A percentile compares a stretch with the other conserved stretches of the same genome.
These are phyloP conservation scores for Cicer judaicum DNA, from an alignment of 306 rosid species.

Conservation along the genomic window DNA sequence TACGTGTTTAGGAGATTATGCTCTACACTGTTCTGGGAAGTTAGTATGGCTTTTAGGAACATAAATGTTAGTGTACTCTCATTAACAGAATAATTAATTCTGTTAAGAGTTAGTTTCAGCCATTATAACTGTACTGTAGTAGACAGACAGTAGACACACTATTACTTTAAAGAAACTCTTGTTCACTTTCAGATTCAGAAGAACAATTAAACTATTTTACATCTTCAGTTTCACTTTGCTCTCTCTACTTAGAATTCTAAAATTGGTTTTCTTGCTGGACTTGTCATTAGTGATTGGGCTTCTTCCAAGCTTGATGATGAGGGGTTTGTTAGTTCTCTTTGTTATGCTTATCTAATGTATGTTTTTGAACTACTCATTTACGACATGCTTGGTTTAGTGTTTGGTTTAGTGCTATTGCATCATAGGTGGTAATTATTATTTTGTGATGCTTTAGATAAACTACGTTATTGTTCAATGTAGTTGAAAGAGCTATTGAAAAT, in stretches of 20 bases:
- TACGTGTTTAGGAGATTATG: background rate
- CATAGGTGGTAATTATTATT: constrained; percentile 18
- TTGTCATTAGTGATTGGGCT: constrained; percentile 1
- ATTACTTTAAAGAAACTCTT: background rate
- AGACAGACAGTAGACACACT: background rate
- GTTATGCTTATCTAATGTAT: background rate
- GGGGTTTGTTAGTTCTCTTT: constrained; percentile 10
- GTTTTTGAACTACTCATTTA: constrained; percentile 23
- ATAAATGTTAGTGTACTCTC: background rate
- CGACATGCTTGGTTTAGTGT: constrained; percentile 11
- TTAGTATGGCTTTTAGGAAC: constrained; percentile 12
- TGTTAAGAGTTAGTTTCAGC: background rate
- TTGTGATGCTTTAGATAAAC: constrained; percentile 29
- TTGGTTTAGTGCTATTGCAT: constrained; percentile 21
- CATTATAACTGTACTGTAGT: background rate
- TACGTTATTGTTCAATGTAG: background rate
- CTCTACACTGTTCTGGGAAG: constrained; percentile 2
- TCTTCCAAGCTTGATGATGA: constrained; percentile 3
- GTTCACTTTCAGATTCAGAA: background rate
- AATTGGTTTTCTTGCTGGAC: background rate
- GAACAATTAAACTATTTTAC: too few relatives aligned
- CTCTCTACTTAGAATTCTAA: background rate
- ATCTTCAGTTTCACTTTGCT: background rate
- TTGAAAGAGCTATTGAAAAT: background rate
- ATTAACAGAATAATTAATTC: background rate